Evolutionary conservation across 202 grass and related monocot species (phyloP).

Genomic region (Elaeis oleifera): DNA sequence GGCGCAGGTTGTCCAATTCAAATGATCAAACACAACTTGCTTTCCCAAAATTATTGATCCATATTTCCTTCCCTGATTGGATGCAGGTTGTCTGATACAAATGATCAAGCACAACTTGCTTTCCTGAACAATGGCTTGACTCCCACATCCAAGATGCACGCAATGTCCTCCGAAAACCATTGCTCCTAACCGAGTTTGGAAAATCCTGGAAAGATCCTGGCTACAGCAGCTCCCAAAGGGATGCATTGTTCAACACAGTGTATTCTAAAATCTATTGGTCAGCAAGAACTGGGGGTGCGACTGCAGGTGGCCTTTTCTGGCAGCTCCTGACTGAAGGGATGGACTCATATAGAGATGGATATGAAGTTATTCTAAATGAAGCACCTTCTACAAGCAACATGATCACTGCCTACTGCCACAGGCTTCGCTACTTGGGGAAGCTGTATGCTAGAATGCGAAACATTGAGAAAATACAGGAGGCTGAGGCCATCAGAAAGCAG

Average conservation of each 20-base stretch:
- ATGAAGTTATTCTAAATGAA: conserved; percentile 64
- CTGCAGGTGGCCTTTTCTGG: conserved; percentile 79
- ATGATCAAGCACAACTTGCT: conserved; percentile 41
- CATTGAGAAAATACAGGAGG: conserved; percentile 13
- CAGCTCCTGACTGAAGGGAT: conserved; percentile 73
- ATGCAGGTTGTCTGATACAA: conserved; percentile 1
- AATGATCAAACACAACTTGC: conserved; percentile 17
- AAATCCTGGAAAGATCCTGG: conserved; percentile 63
- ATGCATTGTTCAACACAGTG: conserved; percentile 51
- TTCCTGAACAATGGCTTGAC: conserved; percentile 76
- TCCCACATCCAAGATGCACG: conserved; percentile 59
- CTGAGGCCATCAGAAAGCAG: conserved; percentile 18
- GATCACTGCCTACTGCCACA: conserved; percentile 50
- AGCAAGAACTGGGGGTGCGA: conserved; percentile 36
- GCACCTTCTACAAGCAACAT: conserved; percentile 49
- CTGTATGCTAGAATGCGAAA: conserved; percentile 27
- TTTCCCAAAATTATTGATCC: too few relatives aligned
- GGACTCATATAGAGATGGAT: conserved; percentile 80
- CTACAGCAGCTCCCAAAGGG: conserved; percentile 40
- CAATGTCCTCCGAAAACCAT: conserved; percentile 52
- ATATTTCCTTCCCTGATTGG: too few relatives aligned
- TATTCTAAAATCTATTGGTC: conserved; percentile 71
- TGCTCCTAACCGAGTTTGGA: conserved; percentile 81
- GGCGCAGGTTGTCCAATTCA: background rate
- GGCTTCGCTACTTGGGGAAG: conserved; percentile 46